These are phyloP conservation scores for Quillaja saponaria DNA, from an alignment of 306 rosid genomes.

Conservation along the genomic window DNA sequence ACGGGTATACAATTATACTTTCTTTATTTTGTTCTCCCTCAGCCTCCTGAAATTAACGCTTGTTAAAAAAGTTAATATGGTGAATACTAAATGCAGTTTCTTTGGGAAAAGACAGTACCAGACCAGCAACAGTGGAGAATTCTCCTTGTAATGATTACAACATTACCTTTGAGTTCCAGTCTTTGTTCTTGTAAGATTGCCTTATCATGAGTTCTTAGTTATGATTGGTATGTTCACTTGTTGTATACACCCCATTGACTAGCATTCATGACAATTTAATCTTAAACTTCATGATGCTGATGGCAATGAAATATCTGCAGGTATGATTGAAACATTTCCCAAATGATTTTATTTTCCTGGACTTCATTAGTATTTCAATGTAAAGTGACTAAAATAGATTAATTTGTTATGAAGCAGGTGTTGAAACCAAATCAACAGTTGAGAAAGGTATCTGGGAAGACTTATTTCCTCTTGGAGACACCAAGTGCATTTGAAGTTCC, in stretches of 20 bases:
- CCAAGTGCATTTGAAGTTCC: constrained; percentile 66
- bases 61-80: constrained; percentile 18
- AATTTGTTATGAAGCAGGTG: constrained; percentile 48
- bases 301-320: constrained; percentile 72
- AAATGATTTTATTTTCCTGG: background rate
- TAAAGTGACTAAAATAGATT: constrained; percentile 20
- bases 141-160: constrained; percentile 64
- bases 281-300: constrained; percentile 58
- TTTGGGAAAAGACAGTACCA: constrained; percentile 64
- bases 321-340: constrained; percentile 26
- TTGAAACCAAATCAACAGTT: constrained; percentile 64
- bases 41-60: constrained; percentile 8
- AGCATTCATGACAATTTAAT: constrained; percentile 73
- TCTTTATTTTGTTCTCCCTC: background rate
- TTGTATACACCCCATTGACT: constrained; percentile 62
- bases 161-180: constrained; percentile 15
- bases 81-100: constrained; percentile 62
- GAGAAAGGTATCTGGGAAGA: constrained; percentile 86
- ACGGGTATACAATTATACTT: constrained; percentile 48
- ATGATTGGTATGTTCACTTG: constrained; percentile 24
- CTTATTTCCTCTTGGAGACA: constrained; percentile 67
- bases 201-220: constrained; percentile 11
- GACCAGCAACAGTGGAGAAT: constrained; percentile 63
- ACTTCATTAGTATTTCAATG: background rate
- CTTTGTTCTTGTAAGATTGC: constrained; percentile 4